phyloP scores from a whole-genome alignment of 129 eudicot genomes.

The Kitagawia praeruptora region DNA sequence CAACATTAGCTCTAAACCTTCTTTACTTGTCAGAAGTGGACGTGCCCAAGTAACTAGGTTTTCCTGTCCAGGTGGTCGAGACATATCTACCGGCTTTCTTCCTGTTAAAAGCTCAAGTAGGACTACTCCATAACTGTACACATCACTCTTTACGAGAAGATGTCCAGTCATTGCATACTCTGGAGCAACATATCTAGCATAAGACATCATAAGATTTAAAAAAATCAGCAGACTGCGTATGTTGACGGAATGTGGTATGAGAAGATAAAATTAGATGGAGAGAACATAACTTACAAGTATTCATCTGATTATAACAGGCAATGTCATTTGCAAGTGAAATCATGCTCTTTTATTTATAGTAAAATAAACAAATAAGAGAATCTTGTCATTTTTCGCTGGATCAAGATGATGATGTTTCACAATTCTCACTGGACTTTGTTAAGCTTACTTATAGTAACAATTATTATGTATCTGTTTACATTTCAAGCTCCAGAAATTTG shows the following conservation, averaged over 20 bases:
- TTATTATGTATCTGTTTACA: neutral
- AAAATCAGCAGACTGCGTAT: neutral
- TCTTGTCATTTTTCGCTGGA: too few species aligned
- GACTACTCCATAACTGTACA: slow-evolving; percentile 95
- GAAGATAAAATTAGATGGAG: neutral
- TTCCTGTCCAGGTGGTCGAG: slow-evolving; percentile 88
- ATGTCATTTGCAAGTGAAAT: neutral
- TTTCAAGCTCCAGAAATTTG: neutral
- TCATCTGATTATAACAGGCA: neutral
- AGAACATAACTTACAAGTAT: neutral
- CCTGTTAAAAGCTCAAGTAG: slow-evolving; percentile 90
- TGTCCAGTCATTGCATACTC: slow-evolving; percentile 99
- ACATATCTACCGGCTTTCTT: slow-evolving; percentile 93
- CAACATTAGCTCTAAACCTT: slow-evolving; percentile 59
- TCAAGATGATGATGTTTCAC: too few species aligned
- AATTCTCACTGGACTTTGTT: too few species aligned
- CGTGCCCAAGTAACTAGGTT: slow-evolving; percentile 89
- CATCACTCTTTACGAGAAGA: slow-evolving; percentile 95
- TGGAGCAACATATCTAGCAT: slow-evolving; percentile 83
- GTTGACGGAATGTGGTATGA: neutral
- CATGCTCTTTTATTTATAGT: too few species aligned
- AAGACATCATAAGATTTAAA: neutral
- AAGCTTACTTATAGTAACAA: too few species aligned
- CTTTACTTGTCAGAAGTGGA: slow-evolving; percentile 61
- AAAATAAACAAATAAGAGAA: too few species aligned